phyloP scores from a whole-genome alignment of 176 grass and related monocot genomes.

The Elaeis guineensis region DNA sequence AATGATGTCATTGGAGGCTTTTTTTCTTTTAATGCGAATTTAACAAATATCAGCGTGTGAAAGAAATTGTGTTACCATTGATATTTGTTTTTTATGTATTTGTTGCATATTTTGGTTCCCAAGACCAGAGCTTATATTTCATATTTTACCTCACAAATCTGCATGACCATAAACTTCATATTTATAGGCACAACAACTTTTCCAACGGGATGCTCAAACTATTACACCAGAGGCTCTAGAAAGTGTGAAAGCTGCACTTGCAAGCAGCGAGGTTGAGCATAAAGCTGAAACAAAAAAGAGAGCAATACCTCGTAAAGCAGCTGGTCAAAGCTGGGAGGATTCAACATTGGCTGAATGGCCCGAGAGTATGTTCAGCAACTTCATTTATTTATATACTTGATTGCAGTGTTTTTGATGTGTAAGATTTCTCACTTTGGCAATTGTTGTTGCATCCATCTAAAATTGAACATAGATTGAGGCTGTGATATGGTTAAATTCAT shows the following conservation, averaged over 20 bases:
- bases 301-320: constrained; percentile 64
- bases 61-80: neutral
- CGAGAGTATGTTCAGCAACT: constrained; percentile 41
- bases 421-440: too few relatives aligned
- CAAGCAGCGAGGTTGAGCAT: constrained; percentile 65
- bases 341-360: constrained; percentile 90
- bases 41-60: too few relatives aligned
- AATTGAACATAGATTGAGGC: too few relatives aligned
- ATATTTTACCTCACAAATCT: constrained; percentile 1
- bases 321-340: constrained; percentile 79
- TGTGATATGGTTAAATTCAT: too few relatives aligned
- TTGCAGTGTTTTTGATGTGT: too few relatives aligned
- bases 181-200: constrained; percentile 75
- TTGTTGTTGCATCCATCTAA: too few relatives aligned
- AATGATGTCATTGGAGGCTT: too few relatives aligned
- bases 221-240: constrained; percentile 93
- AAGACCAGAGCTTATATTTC: neutral
- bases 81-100: neutral
- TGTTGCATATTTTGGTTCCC: neutral
- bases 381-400: too few relatives aligned
- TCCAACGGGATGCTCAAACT: constrained; percentile 87
- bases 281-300: constrained; percentile 67
- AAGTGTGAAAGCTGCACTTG: constrained; percentile 87
- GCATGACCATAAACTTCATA: neutral
- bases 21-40: too few relatives aligned